Percentiles rank a stretch among this genome's conserved stretches.
phyloP scores from a whole-genome alignment of 2,329 filamentous ascomycete species.

The Aspergillus pseudoterreus region DNA sequence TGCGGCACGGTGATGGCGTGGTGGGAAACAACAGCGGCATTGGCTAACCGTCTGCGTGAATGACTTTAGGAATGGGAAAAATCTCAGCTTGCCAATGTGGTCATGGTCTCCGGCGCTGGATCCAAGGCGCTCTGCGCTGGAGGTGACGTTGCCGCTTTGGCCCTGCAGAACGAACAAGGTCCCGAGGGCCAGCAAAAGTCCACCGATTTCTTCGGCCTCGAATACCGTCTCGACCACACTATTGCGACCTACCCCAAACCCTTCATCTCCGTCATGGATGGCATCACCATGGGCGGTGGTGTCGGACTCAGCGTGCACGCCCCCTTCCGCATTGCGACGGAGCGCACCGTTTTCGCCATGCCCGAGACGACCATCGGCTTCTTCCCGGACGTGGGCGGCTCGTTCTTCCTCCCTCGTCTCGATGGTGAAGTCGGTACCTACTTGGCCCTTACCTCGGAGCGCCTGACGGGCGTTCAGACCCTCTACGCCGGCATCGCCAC shows the following conservation, averaged over 20 bases:
- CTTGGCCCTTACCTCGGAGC: constrained; percentile 84
- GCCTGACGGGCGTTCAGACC: constrained; percentile 74
- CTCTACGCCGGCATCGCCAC: constrained; percentile 92
- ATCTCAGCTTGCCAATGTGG: constrained; percentile 86
- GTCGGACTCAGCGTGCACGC: constrained; percentile 93
- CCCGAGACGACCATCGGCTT: constrained; percentile 97
- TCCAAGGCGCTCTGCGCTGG: constrained; percentile 85
- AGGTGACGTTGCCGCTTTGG: constrained; percentile 81
- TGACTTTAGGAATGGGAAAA: constrained; percentile 74
- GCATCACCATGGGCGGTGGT: constrained; percentile 96
- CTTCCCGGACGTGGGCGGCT: constrained; percentile 96
- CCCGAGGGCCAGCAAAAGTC: constrained; percentile 69
- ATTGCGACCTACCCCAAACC: constrained; percentile 93
- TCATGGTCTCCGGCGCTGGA: constrained; percentile 88
- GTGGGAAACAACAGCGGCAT: not conserved
- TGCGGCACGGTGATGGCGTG: not conserved
- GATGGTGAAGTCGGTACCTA: constrained; percentile 86
- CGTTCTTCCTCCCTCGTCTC: constrained; percentile 90
- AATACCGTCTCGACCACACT: constrained; percentile 94
- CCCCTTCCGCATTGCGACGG: constrained; percentile 93
- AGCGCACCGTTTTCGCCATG: constrained; percentile 95
- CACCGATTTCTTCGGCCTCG: constrained; percentile 81
- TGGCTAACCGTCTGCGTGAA: not conserved
- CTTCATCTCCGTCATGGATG: constrained; percentile 93
- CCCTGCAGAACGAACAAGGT: constrained; percentile 65